Evolutionary conservation across 768 basidiomycete genomes (phyloP).

Genomic region (Mycena maculata): DNA sequence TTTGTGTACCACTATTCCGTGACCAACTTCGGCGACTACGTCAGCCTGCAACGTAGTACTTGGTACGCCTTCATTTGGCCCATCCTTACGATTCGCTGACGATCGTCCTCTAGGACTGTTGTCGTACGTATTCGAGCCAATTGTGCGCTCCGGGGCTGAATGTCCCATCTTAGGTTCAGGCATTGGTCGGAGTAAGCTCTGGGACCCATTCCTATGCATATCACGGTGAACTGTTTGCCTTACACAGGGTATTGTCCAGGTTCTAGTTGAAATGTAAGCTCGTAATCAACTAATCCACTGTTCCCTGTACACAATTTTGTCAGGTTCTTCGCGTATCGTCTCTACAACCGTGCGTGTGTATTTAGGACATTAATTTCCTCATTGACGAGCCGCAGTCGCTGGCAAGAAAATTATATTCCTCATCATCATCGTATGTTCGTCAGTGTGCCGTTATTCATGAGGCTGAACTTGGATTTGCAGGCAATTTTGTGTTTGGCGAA

Average conservation of each 20-base stretch:
- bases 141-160: background rate
- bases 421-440: background rate
- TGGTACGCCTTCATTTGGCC: background rate
- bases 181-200: no score
- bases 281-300: background rate
- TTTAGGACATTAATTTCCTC: background rate
- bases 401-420: background rate
- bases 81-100: background rate
- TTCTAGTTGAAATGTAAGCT: background rate
- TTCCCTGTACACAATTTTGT: background rate
- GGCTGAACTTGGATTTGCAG: no score
- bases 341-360: background rate
- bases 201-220: no score
- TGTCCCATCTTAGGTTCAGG: no score
- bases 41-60: background rate
- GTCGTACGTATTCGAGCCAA: background rate
- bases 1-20: background rate
- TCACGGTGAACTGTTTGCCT: background rate
- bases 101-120: background rate
- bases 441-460: no score
- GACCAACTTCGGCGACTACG: background rate
- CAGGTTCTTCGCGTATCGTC: background rate
- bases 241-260: background rate
- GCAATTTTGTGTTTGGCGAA: no score
- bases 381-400: background rate